These are phyloP conservation scores for Penicillium silybi DNA, from an alignment of 495 filamentous ascomycete genomes.

Conservation along the genomic window DNA sequence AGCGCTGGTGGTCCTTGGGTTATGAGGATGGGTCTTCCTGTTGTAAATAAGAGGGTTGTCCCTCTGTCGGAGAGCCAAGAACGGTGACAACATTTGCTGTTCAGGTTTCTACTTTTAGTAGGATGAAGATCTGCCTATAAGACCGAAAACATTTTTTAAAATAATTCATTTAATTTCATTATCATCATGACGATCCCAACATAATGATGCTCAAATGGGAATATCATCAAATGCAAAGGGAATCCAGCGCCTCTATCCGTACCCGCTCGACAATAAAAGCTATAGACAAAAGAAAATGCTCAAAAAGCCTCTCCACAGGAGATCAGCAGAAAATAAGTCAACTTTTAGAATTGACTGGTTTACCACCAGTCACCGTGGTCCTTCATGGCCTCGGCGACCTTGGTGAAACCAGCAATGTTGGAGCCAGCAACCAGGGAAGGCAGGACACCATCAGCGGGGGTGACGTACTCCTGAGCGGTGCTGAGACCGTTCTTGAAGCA, in stretches of 20 bases:
- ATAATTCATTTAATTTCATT: slow-evolving; percentile 28
- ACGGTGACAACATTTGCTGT: background rate
- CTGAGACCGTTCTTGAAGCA: slow-evolving; percentile 90
- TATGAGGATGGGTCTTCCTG: no score
- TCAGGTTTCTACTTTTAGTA: background rate
- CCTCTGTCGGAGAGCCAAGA: no score
- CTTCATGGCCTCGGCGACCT: slow-evolving; percentile 91
- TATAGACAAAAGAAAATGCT: slow-evolving; percentile 22
- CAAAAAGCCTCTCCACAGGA: slow-evolving; percentile 14
- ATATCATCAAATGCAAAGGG: slow-evolving; percentile 30
- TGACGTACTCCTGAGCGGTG: slow-evolving; percentile 85
- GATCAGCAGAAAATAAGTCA: slow-evolving; percentile 11
- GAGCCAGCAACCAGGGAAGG: slow-evolving; percentile 86
- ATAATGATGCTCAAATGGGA: slow-evolving; percentile 22
- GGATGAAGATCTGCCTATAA: no score
- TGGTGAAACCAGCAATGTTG: slow-evolving; percentile 97
- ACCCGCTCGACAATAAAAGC: slow-evolving; percentile 30
- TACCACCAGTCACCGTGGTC: slow-evolving; percentile 98
- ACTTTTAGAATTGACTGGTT: slow-evolving; percentile 20
- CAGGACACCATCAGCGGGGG: slow-evolving; percentile 71
- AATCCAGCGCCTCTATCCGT: slow-evolving; percentile 41
- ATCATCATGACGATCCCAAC: slow-evolving; percentile 26
- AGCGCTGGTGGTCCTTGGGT: no score
- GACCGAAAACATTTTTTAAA: no score
- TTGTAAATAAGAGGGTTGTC: no score